Conservation (phyloP, 169 alveolate genomes). For the Prorocentrum cordatum region DNA sequence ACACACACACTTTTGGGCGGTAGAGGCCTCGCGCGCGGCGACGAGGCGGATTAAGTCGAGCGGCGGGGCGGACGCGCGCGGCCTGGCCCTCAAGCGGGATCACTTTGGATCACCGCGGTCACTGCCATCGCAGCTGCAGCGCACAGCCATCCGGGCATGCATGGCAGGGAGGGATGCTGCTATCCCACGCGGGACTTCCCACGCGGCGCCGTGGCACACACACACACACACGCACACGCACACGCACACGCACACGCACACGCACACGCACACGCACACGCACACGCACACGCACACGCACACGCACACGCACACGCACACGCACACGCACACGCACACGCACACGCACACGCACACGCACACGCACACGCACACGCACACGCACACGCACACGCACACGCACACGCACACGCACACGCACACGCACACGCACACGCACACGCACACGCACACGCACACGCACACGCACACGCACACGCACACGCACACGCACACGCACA, state of each 20-base stretch:
- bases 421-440: neutral
- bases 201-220: neutral
- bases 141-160: too few relatives aligned
- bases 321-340: neutral
- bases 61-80: too few relatives aligned
- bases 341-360: neutral
- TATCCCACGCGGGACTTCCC: too few relatives aligned
- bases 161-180: too few relatives aligned
- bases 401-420: neutral
- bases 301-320: neutral
- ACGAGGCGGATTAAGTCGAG: too few relatives aligned
- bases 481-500: neutral
- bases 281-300: neutral
- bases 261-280: neutral
- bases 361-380: neutral
- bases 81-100: too few relatives aligned
- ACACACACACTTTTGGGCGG: too few relatives aligned
- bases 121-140: too few relatives aligned
- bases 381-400: neutral
- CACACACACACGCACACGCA: neutral
- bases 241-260: neutral
- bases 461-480: neutral
- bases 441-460: neutral
- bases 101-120: too few relatives aligned
- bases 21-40: too few relatives aligned